A percentile compares a stretch with the other conserved stretches of the same genome.
phyloP scores from a whole-genome alignment of 768 basidiomycete species.

The Rhodosporidiobolus odoratus region DNA sequence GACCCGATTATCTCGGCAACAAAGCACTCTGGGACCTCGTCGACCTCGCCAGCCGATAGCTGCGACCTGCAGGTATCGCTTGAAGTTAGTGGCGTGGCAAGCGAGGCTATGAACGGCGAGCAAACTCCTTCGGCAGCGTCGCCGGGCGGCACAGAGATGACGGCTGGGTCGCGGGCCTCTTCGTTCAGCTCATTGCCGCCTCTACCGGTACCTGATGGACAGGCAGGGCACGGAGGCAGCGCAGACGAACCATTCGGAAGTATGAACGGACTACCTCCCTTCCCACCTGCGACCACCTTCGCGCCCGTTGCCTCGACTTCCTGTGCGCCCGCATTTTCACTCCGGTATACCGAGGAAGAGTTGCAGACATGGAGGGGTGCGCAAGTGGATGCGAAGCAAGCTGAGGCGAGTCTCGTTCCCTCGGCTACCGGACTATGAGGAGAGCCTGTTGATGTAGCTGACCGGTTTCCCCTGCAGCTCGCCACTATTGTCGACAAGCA shows the following conservation, averaged over 20 bases:
- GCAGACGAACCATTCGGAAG: no score
- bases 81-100: background rate
- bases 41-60: constrained; percentile 16
- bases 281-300: background rate
- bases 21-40: background rate
- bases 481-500: constrained; percentile 32
- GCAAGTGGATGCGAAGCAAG: constrained; percentile 26
- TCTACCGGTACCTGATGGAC: no score
- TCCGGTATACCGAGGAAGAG: background rate
- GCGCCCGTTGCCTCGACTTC: constrained; percentile 13
- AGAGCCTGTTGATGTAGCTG: background rate
- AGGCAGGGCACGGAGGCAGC: no score
- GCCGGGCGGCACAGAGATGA: background rate
- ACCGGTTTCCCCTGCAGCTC: constrained; percentile 3
- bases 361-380: constrained; percentile 14
- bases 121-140: background rate
- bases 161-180: background rate
- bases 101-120: background rate
- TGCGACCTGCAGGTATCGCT: background rate
- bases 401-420: constrained; percentile 16
- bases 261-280: no score
- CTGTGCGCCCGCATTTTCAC: background rate
- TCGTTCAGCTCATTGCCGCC: background rate
- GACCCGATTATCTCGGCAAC: constrained; percentile 7
- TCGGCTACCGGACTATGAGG: background rate